Base-by-base conservation (phyloP, 2,329 filamentous ascomycete genomes). In the Fusarium agapanthi region DNA sequence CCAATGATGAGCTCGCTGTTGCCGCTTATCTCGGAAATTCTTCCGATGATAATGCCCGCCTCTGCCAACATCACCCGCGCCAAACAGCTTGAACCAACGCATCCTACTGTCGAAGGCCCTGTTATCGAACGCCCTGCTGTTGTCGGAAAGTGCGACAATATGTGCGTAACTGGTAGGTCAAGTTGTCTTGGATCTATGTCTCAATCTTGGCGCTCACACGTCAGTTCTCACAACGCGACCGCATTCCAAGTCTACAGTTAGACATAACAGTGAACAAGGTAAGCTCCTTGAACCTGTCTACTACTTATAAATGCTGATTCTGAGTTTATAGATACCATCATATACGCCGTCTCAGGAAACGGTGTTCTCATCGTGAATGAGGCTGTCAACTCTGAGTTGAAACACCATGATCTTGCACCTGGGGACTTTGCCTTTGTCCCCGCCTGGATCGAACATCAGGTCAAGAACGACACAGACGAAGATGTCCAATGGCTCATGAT, bases 371-470 rank as follows among this genome's bases (percentile, higher is more conserved):
- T 92, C 7, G 90, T 87, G 0, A 86, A 86, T 58, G 84, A 89
- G 26, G 84, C 86, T 45, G 86, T 89, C 18, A 86, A 86, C 51
- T 82, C 83, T 38, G 81, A 85, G 35, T 79, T 86, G 2, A 87
- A 87, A 68, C 86, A 87, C 38, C 86, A 91, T 69, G 83, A 88
- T 24, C 84, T 94, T 12, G 80, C 80, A 3, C 84, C 88, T 0
- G 92, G 92, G 0, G 91, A 93, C 78, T 94, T 92, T 79, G 91
- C 90, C 7, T 85, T 93, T 61, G 87, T 94, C 18, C 92, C 92
- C 1, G 88, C 91, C 1, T 93, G 87, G 85, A 88, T 89, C 1
- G 91, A 94, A 78, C 91, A 94, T 80, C 91, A 93, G 78, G 87
- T 91, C 60, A 83, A 90, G 26, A 94, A 94, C 75, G 88, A 92